Percentiles rank a stretch among this genome's conserved stretches.
These are phyloP conservation scores for Betula pendula DNA, from an alignment of 306 rosid genomes.

Conservation along the genomic window DNA sequence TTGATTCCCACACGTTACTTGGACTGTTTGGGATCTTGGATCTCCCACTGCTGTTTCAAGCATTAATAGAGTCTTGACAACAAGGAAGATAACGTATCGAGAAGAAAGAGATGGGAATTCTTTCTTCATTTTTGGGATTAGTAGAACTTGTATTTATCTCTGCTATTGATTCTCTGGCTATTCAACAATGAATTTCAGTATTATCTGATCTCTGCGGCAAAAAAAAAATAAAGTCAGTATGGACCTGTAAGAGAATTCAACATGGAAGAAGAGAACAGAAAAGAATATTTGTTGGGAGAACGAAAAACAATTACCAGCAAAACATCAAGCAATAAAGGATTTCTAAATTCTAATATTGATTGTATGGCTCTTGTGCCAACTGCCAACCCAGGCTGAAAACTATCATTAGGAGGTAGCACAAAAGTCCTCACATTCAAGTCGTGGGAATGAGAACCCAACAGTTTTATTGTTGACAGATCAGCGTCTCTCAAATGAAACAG, in stretches of 20 bases:
- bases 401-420: neutral
- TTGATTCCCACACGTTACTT: constrained; percentile 46
- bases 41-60: constrained; percentile 49
- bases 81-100: constrained; percentile 31
- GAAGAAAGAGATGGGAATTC: constrained; percentile 13
- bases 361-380: neutral
- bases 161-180: constrained; percentile 12
- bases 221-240: neutral
- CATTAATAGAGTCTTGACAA: constrained; percentile 28
- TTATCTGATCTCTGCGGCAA: neutral
- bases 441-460: neutral
- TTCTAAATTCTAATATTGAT: neutral
- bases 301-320: neutral
- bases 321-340: neutral
- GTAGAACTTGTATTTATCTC: constrained; percentile 16
- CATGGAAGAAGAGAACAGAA: neutral
- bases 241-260: neutral
- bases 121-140: constrained; percentile 40
- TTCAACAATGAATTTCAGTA: constrained; percentile 22
- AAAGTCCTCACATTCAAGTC: neutral
- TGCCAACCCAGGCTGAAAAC: neutral
- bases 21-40: constrained; percentile 67
- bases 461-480: neutral
- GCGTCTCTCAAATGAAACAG: neutral
- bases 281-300: neutral